Conservation (phyloP, 345 rosid genomes). For the Kandelia obovata region DNA sequence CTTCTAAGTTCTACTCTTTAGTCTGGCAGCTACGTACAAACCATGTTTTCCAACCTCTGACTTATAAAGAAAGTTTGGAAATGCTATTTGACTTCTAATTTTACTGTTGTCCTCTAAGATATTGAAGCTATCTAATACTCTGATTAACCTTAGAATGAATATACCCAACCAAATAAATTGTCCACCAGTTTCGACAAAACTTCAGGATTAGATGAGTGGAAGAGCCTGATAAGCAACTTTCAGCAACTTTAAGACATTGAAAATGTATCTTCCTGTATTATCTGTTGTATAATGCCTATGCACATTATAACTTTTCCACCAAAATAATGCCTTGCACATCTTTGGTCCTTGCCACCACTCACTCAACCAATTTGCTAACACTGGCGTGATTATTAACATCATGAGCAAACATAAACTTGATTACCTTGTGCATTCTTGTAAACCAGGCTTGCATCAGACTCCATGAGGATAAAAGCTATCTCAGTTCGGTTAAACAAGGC, state of each 20-base stretch:
- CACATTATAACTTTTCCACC: background rate
- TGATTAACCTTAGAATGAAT: background rate
- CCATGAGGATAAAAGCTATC: slow-evolving; percentile 72
- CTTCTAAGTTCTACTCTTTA: too few species aligned
- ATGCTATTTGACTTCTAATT: background rate
- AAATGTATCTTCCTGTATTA: background rate
- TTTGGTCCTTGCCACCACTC: background rate
- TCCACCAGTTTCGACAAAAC: background rate
- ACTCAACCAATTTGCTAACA: slow-evolving; percentile 1
- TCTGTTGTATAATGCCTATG: background rate
- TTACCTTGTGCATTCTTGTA: slow-evolving; percentile 90
- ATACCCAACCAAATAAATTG: background rate
- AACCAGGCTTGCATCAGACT: slow-evolving; percentile 76
- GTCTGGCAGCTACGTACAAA: too few species aligned
- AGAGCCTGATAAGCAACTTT: background rate
- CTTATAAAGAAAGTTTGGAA: background rate
- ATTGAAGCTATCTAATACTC: too few species aligned
- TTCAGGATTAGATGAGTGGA: background rate
- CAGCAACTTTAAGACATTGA: background rate
- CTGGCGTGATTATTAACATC: background rate
- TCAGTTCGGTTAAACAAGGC: slow-evolving; percentile 80
- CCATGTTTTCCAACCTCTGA: background rate
- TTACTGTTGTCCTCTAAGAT: background rate
- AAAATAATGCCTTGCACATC: slow-evolving; percentile 4
- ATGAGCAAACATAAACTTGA: background rate